Conservation (phyloP, 208 protist species). For the Crithidia acanthocephali region DNA sequence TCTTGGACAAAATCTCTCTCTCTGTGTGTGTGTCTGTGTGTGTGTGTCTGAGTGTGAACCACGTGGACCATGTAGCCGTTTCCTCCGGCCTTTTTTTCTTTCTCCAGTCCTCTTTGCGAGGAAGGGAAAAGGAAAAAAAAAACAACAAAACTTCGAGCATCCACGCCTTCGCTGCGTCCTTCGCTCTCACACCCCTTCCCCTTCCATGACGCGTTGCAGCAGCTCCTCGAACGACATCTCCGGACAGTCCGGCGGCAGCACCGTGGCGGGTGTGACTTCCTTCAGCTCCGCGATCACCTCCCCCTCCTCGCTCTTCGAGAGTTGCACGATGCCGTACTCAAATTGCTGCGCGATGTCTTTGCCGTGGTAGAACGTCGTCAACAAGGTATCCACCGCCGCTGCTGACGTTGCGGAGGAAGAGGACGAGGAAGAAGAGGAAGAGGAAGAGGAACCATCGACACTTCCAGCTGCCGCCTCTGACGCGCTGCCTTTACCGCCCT, state of each 20-base stretch:
- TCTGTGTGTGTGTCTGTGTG: too few species aligned
- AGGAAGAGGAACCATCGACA: too few species aligned
- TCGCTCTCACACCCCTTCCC: conserved; percentile 19
- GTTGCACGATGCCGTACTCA: conserved; percentile 85
- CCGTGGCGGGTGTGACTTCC: conserved; percentile 51
- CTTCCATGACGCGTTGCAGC: conserved; percentile 72
- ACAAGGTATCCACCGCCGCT: conserved; percentile 5
- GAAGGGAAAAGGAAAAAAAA: not conserved
- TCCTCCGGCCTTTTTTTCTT: too few species aligned
- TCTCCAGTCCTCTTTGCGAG: not conserved
- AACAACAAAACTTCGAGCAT: too few species aligned
- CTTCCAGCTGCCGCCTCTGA: too few species aligned
- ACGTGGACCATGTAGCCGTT: too few species aligned
- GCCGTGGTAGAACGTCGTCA: conserved; percentile 28
- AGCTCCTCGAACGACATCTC: conserved; percentile 65
- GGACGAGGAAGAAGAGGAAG: too few species aligned
- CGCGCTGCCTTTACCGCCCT: too few species aligned
- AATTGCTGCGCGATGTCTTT: conserved; percentile 34
- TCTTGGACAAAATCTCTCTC: too few species aligned
- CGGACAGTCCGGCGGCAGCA: conserved; percentile 64
- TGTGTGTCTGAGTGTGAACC: too few species aligned
- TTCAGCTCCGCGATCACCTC: conserved; percentile 71
- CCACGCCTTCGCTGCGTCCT: not conserved
- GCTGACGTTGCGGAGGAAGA: not conserved
- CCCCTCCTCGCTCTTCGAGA: conserved; percentile 73